These are phyloP conservation scores for Starmerella potacharoeniae DNA, from an alignment of 805 yeast species.

Conservation along the genomic window DNA sequence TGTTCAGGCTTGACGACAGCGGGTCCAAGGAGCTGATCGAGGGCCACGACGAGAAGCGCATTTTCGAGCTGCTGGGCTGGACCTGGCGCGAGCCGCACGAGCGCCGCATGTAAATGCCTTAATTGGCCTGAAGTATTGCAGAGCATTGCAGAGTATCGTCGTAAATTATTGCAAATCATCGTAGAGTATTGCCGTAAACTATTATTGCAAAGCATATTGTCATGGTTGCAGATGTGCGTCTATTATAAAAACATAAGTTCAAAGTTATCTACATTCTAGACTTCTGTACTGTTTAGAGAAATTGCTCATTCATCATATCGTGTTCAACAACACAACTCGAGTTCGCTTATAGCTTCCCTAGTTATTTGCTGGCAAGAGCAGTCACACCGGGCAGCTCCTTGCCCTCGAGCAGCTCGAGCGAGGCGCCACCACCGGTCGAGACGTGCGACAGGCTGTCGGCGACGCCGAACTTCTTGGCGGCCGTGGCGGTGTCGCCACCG, in stretches of 20 bases:
- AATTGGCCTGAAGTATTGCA: too few species aligned
- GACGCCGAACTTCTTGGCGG: slow-evolving; percentile 95
- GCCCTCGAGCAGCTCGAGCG: slow-evolving; percentile 96
- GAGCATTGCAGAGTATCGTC: too few species aligned
- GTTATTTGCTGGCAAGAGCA: slow-evolving; percentile 64
- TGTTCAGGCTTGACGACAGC: slow-evolving; percentile 25
- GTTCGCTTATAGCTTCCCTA: not conserved
- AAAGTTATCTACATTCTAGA: not conserved
- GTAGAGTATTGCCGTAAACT: too few species aligned
- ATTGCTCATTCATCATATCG: not conserved
- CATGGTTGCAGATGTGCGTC: not conserved
- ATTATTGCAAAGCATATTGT: too few species aligned
- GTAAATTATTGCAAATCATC: too few species aligned
- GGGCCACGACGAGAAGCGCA: slow-evolving; percentile 34
- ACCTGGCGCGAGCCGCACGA: slow-evolving; percentile 30
- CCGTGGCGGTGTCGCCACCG: slow-evolving; percentile 98
- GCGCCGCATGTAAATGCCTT: not conserved
- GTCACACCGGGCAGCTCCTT: slow-evolving; percentile 96
- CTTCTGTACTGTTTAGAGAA: not conserved
- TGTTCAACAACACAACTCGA: not conserved
- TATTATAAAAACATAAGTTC: not conserved
- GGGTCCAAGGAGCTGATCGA: slow-evolving; percentile 30
- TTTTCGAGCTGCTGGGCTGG: slow-evolving; percentile 37
- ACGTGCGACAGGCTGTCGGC: slow-evolving; percentile 95
- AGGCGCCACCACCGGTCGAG: slow-evolving; percentile 99